Percentiles rank a stretch among this genome's conserved stretches.
These are phyloP conservation scores for Eutrema salsugineum DNA, from an alignment of 441 rosid species.

Conservation along the genomic window DNA sequence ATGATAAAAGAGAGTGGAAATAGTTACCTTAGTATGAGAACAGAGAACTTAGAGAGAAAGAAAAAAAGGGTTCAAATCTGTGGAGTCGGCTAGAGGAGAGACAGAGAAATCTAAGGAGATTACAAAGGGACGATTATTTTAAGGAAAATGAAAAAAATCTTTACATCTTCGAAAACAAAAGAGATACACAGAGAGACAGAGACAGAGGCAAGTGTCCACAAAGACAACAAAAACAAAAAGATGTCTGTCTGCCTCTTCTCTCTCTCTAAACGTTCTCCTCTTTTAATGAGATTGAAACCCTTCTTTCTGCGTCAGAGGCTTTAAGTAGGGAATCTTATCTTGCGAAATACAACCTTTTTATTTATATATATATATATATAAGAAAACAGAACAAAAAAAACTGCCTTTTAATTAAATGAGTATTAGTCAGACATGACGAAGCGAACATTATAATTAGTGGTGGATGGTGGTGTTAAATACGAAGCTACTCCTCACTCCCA, in stretches of 20 bases:
- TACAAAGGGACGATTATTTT: neutral
- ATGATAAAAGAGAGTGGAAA: neutral
- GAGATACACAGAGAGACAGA: slow-evolving; percentile 17
- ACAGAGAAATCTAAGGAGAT: slow-evolving; percentile 3
- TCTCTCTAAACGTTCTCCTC: slow-evolving; percentile 3
- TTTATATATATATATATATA: too few species aligned
- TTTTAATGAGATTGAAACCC: slow-evolving; percentile 4
- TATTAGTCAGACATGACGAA: slow-evolving; percentile 36
- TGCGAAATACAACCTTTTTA: neutral
- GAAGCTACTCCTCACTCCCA: slow-evolving; percentile 4
- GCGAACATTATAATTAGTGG: slow-evolving; percentile 36
- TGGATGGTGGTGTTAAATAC: slow-evolving; percentile 23
- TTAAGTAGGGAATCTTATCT: slow-evolving; percentile 34
- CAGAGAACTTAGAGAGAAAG: neutral
- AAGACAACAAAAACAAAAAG: neutral
- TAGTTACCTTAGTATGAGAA: slow-evolving; percentile 13
- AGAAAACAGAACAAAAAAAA: too few species aligned
- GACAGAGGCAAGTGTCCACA: slow-evolving; percentile 8
- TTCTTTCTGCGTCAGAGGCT: slow-evolving; percentile 16
- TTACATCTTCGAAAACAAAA: slow-evolving; percentile 15
- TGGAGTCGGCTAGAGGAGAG: slow-evolving; percentile 12
- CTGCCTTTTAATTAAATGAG: slow-evolving; percentile 15
- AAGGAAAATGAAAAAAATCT: neutral
- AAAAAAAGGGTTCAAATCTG: neutral
- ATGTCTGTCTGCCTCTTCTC: slow-evolving; percentile 10